A percentile compares a stretch with the other conserved stretches of the same genome.
Conservation (phyloP, 805 yeast species). For the Wickerhamomyces canadensis region DNA sequence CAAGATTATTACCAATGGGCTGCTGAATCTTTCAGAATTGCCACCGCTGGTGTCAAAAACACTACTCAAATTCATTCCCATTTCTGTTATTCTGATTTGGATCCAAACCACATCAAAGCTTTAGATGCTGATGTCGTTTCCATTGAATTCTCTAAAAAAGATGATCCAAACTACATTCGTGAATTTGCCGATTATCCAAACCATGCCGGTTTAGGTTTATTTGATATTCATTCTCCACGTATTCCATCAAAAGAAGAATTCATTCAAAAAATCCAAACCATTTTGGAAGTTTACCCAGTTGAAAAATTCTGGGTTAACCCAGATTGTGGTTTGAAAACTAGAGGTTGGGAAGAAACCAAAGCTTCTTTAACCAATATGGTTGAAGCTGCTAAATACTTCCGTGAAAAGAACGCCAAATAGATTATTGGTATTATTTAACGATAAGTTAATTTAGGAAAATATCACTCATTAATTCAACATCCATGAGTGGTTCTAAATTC, state of each 20-base stretch:
- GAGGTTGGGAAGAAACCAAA: constrained; percentile 98
- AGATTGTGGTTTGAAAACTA: constrained; percentile 99
- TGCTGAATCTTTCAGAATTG: constrained; percentile 98
- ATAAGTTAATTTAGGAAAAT: too few relatives aligned
- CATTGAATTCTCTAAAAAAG: constrained; percentile 99
- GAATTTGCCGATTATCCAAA: constrained; percentile 98
- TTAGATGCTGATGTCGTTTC: constrained; percentile 99
- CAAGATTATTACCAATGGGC: constrained; percentile 97
- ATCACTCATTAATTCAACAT: constrained; percentile 23
- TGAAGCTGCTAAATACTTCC: constrained; percentile 96
- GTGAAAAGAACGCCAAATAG: constrained; percentile 36
- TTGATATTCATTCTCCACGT: constrained; percentile 99
- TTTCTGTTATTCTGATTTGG: constrained; percentile 99
- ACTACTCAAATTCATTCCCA: constrained; percentile 98
- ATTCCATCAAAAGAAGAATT: constrained; percentile 97
- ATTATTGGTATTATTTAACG: too few relatives aligned
- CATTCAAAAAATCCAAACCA: constrained; percentile 86
- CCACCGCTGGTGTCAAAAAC: constrained; percentile 96
- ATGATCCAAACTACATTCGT: constrained; percentile 95
- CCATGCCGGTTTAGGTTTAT: constrained; percentile 99
- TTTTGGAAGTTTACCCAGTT: constrained; percentile 95
- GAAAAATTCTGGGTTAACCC: constrained; percentile 99
- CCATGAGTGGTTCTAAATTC: constrained; percentile 7
- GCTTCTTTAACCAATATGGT: constrained; percentile 97
- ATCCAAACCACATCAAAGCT: constrained; percentile 99